Evolutionary conservation across 805 yeast species (phyloP).

Genomic region (Candida railenensis): DNA sequence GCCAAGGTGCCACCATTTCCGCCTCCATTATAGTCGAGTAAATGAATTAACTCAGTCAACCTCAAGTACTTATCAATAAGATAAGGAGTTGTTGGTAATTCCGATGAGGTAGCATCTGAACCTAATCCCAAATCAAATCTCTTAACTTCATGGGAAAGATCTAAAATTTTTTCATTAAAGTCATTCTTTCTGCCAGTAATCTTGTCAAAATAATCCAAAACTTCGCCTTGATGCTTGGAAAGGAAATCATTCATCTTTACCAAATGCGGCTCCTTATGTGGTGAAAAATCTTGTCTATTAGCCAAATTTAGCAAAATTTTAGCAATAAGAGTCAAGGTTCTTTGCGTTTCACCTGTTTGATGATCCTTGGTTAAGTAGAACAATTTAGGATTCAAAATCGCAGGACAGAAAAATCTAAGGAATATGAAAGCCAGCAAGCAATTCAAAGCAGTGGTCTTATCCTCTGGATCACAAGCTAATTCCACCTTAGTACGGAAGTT

Average conservation of each 20-base stretch:
- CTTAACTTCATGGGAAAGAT: conserved; percentile 54
- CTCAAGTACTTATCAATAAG: conserved; percentile 65
- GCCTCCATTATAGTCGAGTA: conserved; percentile 30
- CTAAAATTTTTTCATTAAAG: conserved; percentile 56
- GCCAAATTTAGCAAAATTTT: conserved; percentile 78
- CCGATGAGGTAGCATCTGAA: conserved; percentile 48
- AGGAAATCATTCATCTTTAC: conserved; percentile 69
- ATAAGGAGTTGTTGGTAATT: conserved; percentile 67
- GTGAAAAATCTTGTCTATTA: conserved; percentile 67
- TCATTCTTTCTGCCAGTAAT: conserved; percentile 71
- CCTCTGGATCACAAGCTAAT: conserved; percentile 54
- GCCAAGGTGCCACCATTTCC: neutral
- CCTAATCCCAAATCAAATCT: conserved; percentile 59
- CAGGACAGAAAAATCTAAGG: conserved; percentile 67
- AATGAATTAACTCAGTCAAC: conserved; percentile 54
- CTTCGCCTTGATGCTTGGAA: conserved; percentile 51
- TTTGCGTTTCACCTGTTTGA: conserved; percentile 67
- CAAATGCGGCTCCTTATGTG: conserved; percentile 83
- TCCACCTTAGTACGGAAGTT: conserved; percentile 65
- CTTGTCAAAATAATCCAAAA: conserved; percentile 67
- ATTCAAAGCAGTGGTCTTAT: conserved; percentile 56
- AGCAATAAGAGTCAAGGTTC: conserved; percentile 79
- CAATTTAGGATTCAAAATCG: conserved; percentile 83
- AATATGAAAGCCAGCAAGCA: conserved; percentile 84
- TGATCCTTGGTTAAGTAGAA: conserved; percentile 71